A percentile compares a stretch with the other conserved stretches of the same genome.
These are phyloP conservation scores for Aspergillus biplanus DNA, from an alignment of 495 filamentous ascomycete species.

Conservation along the genomic window DNA sequence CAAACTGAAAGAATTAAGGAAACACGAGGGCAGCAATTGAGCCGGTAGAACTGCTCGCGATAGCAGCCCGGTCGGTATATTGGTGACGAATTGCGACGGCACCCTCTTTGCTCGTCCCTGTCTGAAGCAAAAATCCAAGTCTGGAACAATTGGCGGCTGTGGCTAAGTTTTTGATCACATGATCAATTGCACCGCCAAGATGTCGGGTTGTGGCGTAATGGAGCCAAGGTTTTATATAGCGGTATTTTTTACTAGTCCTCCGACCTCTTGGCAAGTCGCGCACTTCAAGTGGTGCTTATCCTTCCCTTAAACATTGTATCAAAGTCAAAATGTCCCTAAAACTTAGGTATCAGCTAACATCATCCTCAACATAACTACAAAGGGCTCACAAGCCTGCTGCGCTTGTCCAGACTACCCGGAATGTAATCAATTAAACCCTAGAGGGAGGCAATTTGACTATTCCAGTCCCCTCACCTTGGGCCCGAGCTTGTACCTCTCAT, in stretches of 20 bases:
- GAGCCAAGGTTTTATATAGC: slow-evolving; percentile 22
- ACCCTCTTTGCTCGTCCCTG: neutral
- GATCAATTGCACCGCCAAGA: slow-evolving; percentile 24
- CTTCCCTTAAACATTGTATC: too few species aligned
- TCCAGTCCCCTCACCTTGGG: too few species aligned
- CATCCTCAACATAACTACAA: too few species aligned
- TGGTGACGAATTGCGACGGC: slow-evolving; percentile 18
- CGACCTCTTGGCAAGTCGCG: slow-evolving; percentile 11
- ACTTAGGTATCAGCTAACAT: neutral
- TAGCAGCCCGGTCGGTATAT: slow-evolving; percentile 4
- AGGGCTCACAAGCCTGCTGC: too few species aligned
- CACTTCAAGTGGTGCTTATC: too few species aligned
- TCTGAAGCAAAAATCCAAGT: slow-evolving; percentile 29
- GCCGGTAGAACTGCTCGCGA: neutral
- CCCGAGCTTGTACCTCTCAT: too few species aligned
- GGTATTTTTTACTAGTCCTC: too few species aligned
- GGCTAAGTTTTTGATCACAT: slow-evolving; percentile 17
- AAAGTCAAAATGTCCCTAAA: slow-evolving; percentile 1
- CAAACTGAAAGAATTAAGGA: neutral
- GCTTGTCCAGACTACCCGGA: too few species aligned
- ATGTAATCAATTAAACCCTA: too few species aligned
- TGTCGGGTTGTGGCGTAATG: slow-evolving; percentile 15
- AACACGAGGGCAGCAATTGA: neutral
- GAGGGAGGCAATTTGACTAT: too few species aligned
- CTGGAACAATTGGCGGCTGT: slow-evolving; percentile 21